These are phyloP conservation scores for Phytophthora macrochlamydospora DNA, from an alignment of 352 stramenopile species.

Conservation along the genomic window DNA sequence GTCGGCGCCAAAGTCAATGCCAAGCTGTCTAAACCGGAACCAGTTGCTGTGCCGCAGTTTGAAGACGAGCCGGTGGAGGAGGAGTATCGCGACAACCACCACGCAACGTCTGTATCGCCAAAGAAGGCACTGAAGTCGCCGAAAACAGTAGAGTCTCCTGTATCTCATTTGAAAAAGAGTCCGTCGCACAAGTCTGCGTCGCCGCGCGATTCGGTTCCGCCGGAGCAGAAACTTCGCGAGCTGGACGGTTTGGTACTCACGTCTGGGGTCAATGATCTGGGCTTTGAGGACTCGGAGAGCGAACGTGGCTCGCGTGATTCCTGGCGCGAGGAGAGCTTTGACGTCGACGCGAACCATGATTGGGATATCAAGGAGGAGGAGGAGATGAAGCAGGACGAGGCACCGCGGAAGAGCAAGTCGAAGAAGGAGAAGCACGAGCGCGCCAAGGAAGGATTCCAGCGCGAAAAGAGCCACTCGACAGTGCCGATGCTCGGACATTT, in stretches of 20 bases:
- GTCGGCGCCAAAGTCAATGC: constrained; percentile 11
- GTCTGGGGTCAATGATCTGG: constrained; percentile 51
- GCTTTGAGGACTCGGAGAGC: constrained; percentile 49
- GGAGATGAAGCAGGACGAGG: constrained; percentile 31
- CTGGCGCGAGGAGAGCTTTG: constrained; percentile 45
- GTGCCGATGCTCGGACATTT: constrained; percentile 79
- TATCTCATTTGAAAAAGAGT: constrained; percentile 3
- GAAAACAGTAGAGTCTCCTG: neutral
- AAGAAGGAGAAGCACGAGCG: constrained; percentile 18
- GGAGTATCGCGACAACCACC: constrained; percentile 5
- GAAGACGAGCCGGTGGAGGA: constrained; percentile 19
- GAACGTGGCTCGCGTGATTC: constrained; percentile 41
- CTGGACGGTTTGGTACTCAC: constrained; percentile 49
- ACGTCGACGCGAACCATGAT: constrained; percentile 29
- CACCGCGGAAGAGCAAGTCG: constrained; percentile 12
- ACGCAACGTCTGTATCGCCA: neutral
- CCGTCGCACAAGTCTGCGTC: constrained; percentile 20
- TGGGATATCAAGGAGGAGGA: constrained; percentile 32
- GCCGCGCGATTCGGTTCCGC: constrained; percentile 31
- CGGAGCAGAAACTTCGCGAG: constrained; percentile 32
- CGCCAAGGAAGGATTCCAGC: constrained; percentile 35
- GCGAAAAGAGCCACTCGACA: constrained; percentile 63
- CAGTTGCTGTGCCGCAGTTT: constrained; percentile 14
- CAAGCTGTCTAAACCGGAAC: constrained; percentile 10
- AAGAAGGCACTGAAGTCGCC: constrained; percentile 1